phyloP scores from a whole-genome alignment of 345 rosid species.

The Rhizophora mangle region DNA sequence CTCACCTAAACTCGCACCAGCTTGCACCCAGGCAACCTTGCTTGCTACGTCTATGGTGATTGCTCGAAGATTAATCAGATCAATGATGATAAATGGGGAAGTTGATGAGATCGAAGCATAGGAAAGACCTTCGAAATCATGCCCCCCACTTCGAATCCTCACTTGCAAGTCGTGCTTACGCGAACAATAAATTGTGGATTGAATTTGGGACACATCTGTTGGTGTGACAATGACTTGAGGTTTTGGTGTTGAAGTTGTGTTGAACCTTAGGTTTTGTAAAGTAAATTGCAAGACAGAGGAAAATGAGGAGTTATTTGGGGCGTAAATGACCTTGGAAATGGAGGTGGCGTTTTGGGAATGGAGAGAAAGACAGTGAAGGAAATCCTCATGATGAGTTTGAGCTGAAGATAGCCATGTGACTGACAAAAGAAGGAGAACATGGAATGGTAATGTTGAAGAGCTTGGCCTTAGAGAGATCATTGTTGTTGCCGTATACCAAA shows the following conservation, averaged over 20 bases:
- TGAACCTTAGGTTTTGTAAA: conserved; percentile 8
- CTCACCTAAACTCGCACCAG: too few relatives aligned
- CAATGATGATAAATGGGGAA: conserved; percentile 17
- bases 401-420: conserved; percentile 2
- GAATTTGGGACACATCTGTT: neutral
- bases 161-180: conserved; percentile 3
- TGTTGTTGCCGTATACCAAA: neutral
- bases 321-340: conserved; percentile 11
- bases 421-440: neutral
- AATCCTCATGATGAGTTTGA: conserved; percentile 9
- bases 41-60: conserved; percentile 7
- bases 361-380: conserved; percentile 14
- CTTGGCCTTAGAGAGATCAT: neutral
- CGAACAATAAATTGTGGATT: conserved; percentile 5
- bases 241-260: conserved; percentile 3
- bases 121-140: conserved; percentile 20
- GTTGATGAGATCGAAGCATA: neutral
- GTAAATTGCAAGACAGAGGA: neutral
- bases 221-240: conserved; percentile 19
- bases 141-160: conserved; percentile 23
- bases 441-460: neutral
- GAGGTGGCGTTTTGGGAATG: conserved; percentile 3
- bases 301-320: conserved; percentile 11
- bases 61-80: conserved; percentile 12
- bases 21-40: conserved; percentile 24